Evolutionary conservation across 129 eudicot genomes (phyloP), one percentile per base, ranked within the genome.

Genomic region (Chrysanthemum lavandulifolium): DNA sequence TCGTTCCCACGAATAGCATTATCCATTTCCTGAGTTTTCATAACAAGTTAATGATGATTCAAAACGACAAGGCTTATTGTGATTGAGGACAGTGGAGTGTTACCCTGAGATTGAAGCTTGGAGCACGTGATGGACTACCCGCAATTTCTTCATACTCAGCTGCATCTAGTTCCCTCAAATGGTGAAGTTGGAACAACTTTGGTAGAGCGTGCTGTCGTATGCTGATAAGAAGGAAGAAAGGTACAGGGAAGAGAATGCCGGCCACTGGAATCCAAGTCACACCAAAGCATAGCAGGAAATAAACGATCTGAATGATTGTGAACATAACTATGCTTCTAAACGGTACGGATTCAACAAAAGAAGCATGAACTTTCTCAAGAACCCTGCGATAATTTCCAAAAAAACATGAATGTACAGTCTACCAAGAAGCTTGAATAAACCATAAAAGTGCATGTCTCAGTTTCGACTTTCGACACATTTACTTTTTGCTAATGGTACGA

Each of bases 191-290:
- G 49, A 86, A 80, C 40, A 82, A 0, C 25, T 86, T 82, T 0
- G 86, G 89, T n/a, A 84, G 73, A 19, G 82, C 10, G 58, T 82
- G 76, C 57, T 86, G 79, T 60, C 87, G 16, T 19, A 80, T 70
- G 79, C 65, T 64, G 21, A 86, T 74, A 2, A 86, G 83, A 65
- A 86, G 51, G 47, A 86, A 82, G 72, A 86, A 82, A 2, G 85
- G 83, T 53, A 82, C 60, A 2, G 90, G 90, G 69, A 86, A 86
- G 31, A 86, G 85, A 69, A 86, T 80, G 16, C 90, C 90, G 13
- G 83, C 90, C 11, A 82, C 13, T 1, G 90, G 90, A 16, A 82
- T 82, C 90, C 86, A 85, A 2, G 90, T 85, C 53, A 85, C 78
- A 15, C 90, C 86, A 15, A 55, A 84, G 49, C 88, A 84, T 5